Evolutionary conservation across 371 early-diverging fungal genomes (phyloP).

Genomic region (Dipsacomyces acuminosporus): DNA sequence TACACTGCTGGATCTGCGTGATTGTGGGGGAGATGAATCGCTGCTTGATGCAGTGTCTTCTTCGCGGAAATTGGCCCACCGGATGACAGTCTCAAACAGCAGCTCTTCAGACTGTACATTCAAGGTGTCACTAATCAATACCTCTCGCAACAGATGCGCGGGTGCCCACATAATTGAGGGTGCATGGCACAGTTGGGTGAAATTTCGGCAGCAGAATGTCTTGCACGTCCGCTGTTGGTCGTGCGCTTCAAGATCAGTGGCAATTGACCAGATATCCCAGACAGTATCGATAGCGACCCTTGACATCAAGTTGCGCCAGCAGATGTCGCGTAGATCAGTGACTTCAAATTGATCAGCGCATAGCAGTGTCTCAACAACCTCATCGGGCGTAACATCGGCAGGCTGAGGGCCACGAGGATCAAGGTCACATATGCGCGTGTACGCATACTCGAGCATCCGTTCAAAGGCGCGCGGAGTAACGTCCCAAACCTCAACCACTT

Average conservation of each 20-base stretch:
- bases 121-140: constrained; percentile 50
- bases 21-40: neutral
- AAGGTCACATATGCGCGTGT: constrained; percentile 49
- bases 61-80: constrained; percentile 50
- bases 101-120: constrained; percentile 50
- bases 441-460: constrained; percentile 51
- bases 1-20: neutral
- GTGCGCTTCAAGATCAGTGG: constrained; percentile 47
- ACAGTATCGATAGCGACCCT: constrained; percentile 49
- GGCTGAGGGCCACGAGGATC: neutral
- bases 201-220: constrained; percentile 46
- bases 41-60: constrained; percentile 6
- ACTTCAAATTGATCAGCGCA: constrained; percentile 56
- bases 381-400: constrained; percentile 27
- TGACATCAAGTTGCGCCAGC: constrained; percentile 48
- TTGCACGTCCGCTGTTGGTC: constrained; percentile 47
- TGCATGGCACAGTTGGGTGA: constrained; percentile 46
- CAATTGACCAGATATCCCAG: constrained; percentile 57
- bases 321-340: constrained; percentile 49
- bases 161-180: constrained; percentile 50
- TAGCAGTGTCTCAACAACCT: constrained; percentile 51
- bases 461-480: constrained; percentile 50
- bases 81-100: constrained; percentile 51
- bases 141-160: constrained; percentile 49
- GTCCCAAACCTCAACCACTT: constrained; percentile 49